Evolutionary conservation across 2,329 filamentous ascomycete genomes (phyloP).

Genomic region (Beauveria pseudobassiana): DNA sequence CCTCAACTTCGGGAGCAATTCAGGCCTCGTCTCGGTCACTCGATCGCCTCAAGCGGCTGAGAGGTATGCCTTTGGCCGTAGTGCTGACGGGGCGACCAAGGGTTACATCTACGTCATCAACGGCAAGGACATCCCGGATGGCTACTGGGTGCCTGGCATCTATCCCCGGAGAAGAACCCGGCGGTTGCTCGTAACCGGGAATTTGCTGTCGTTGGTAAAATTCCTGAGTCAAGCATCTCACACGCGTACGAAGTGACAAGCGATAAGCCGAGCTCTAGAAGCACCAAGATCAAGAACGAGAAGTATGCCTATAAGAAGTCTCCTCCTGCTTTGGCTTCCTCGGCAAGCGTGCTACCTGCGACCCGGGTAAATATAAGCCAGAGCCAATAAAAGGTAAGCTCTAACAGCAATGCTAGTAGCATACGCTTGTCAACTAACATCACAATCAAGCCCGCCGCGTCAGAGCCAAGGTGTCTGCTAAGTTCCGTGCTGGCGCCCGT

Average conservation of each 20-base stretch:
- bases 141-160: conserved; percentile 12
- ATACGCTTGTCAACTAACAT: neutral
- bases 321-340: neutral
- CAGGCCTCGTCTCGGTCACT: conserved; percentile 6
- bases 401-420: neutral
- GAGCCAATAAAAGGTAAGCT: neutral
- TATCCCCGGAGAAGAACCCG: neutral
- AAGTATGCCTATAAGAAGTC: neutral
- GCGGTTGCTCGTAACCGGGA: neutral
- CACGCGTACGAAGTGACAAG: neutral
- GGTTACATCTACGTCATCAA: conserved; percentile 12
- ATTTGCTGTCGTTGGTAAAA: neutral
- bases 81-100: neutral
- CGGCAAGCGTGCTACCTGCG: neutral
- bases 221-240: neutral
- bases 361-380: neutral
- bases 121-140: neutral
- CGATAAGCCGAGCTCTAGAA: neutral
- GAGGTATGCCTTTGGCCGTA: conserved; percentile 7
- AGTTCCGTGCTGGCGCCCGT: neutral
- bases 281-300: neutral
- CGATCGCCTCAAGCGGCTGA: neutral
- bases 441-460: neutral
- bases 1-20: neutral
- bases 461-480: too few species aligned